Evolutionary conservation across 345 rosid genomes (phyloP), one percentile per base, ranked within the genome.

Genomic region (Pseudoturritis turrita): DNA sequence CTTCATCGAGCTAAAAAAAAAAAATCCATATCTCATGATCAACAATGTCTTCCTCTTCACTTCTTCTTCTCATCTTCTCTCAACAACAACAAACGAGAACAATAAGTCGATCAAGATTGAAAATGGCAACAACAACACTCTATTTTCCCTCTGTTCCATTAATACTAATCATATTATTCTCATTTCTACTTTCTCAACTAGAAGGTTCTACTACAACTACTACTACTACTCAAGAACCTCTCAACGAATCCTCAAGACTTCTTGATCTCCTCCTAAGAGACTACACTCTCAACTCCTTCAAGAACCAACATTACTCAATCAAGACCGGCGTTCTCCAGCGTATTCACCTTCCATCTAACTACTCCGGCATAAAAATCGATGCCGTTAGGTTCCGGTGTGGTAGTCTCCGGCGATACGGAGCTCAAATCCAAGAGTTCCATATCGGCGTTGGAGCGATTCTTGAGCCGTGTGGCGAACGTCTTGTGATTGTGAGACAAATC

Each of bases 391-490:
- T 84, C 65, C 83, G 99, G 62, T 91, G 99, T 37, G 97, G 99
- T 40, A 95, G 99, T 68, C 84, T 91, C n/a, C 71, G 83, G 25
- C 74, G 96, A 74, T 91, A 95, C 45, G 99, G 99, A 0, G 96
- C 96, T 4, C 84, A 68, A 51, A 68, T 95, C 12, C 71, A 83
- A 60, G 99, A 91, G 78, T 87, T 95, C 47, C 84, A 77, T 70
- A 71, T 95, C 13, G 88, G 89, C 0, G 51, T 71, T 1, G 96
- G 96, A 10, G 83, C 84, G 2, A 76, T 26, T 2, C 82, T 95
- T 66, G 88, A 85, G 72, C 96, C 99, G 13, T 91, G 99, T 61
- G 83, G 77, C 14, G 96, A 91, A 57, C 89, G 99, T 81, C 87
- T 91, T 41, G 73, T 95, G 81, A 73, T 95, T 37, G 82, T 95